Base-by-base conservation (phyloP, 73 alveolate species). In the Paramecium sexaurelia region DNA sequence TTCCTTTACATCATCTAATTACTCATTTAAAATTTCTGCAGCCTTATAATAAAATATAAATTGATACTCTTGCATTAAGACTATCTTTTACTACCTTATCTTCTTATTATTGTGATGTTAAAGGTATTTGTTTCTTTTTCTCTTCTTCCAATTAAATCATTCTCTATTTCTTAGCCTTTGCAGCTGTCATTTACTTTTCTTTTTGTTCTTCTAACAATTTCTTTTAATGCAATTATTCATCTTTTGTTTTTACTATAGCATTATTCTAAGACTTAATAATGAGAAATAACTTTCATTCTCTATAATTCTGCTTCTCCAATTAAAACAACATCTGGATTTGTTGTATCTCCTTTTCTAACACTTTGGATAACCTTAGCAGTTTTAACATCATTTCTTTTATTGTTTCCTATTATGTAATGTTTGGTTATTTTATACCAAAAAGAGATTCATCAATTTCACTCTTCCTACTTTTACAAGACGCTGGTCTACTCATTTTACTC, bases 1-100 rank as follows among this genome's bases (percentile, higher is more conserved):
- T 56, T 95, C 94, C 75, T 95, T 95, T 0, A 95, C 98, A 75
- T 95, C 95, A 67, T 95, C 98, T 86, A 90, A 92, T 85, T 95
- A 61, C 17, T 93, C 94, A 55, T 94, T 95, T 56, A 88, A 83
- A 10, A 85, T 91, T 73, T 93, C 94, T 82, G 90, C 71, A 15
- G 97, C 97, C 91, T 83, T 32, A 32, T 15, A 35, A 37, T 33
- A 19, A 20, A 39, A 7, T 1, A 35, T 40, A 39, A 6, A 6
- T 35, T 8, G 7, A 27, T 75, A 75, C 89, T 20, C 89, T 75
- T 11, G 89, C 89, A 19, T 35, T 35, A 6, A 75, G 51, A 40
- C 83, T 37, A 41, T 68, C 93, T 41, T 87, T 87, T 17, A 87
- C 93, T 19, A 87, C 89, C 39, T 87, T 87, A 68, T 87, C 93